Percentiles rank a stretch among this genome's conserved stretches.
These are phyloP conservation scores for Termitomyces sp. DNA, from an alignment of 768 basidiomycete genomes.

Conservation along the genomic window DNA sequence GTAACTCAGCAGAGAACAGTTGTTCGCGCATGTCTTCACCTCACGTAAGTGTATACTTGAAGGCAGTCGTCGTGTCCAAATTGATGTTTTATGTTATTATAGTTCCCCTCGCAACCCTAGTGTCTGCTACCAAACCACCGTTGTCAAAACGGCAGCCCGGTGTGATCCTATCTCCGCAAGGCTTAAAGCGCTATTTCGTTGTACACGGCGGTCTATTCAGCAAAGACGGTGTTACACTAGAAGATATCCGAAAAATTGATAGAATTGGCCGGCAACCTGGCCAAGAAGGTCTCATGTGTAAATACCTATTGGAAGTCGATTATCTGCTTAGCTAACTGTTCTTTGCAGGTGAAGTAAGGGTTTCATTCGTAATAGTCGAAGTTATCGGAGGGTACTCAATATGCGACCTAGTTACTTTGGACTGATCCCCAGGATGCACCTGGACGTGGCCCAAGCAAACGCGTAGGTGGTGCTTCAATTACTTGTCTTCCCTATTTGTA, in stretches of 20 bases:
- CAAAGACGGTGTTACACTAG: conserved; percentile 90
- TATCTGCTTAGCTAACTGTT: conserved; percentile 9
- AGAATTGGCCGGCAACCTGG: conserved; percentile 90
- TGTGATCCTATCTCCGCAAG: conserved; percentile 79
- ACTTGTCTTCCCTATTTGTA: conserved; percentile 11
- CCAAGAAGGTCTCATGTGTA: conserved; percentile 93
- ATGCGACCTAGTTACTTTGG: conserved; percentile 70
- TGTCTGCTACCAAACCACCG: conserved; percentile 69
- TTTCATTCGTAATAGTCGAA: background rate
- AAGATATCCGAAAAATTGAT: conserved; percentile 86
- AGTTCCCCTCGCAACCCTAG: conserved; percentile 90
- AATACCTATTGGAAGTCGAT: conserved; percentile 25
- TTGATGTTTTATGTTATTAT: conserved; percentile 4
- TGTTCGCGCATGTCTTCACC: conserved; percentile 94
- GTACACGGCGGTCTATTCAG: conserved; percentile 97
- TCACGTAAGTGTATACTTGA: conserved; percentile 51
- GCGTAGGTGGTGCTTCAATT: conserved; percentile 46
- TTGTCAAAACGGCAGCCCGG: conserved; percentile 32
- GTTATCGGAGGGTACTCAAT: background rate
- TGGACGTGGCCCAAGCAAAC: conserved; percentile 95
- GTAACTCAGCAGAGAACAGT: conserved; percentile 33
- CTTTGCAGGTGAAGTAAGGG: conserved; percentile 57
- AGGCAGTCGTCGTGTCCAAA: background rate
- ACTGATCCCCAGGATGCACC: conserved; percentile 89
- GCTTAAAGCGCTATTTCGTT: conserved; percentile 86